These are phyloP conservation scores for Ogataea siamensis DNA, from an alignment of 805 yeast genomes.

Conservation along the genomic window DNA sequence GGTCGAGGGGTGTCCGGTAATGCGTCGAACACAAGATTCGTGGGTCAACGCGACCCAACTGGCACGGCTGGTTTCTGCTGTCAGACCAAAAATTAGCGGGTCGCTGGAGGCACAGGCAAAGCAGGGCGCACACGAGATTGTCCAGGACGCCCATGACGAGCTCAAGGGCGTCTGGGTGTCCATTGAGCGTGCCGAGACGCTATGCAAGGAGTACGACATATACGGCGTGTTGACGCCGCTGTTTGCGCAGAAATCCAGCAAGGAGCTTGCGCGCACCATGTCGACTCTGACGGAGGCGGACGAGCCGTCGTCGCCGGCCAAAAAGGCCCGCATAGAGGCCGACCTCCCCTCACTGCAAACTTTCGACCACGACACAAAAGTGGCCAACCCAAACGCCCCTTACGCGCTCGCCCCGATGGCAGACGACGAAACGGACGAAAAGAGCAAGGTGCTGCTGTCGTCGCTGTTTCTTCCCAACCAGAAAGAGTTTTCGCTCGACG, in stretches of 20 bases:
- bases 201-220: constrained; percentile 61
- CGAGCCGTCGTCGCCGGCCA: constrained; percentile 16
- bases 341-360: constrained; percentile 27
- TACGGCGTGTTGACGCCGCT: constrained; percentile 51
- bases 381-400: constrained; percentile 45
- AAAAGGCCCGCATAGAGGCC: constrained; percentile 12
- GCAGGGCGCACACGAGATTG: constrained; percentile 64
- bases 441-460: constrained; percentile 41
- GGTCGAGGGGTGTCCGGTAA: constrained; percentile 59
- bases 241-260: constrained; percentile 48
- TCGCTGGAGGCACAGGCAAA: constrained; percentile 63
- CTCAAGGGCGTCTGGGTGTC: constrained; percentile 79
- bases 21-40: constrained; percentile 62
- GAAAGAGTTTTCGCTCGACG: constrained; percentile 31
- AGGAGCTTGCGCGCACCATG: constrained; percentile 32
- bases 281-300: constrained; percentile 25
- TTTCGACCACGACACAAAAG: constrained; percentile 38
- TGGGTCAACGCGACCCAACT: constrained; percentile 74
- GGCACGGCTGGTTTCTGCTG: constrained; percentile 64
- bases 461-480: constrained; percentile 49
- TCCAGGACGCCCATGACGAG: constrained; percentile 73
- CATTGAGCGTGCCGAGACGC: constrained; percentile 52
- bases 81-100: constrained; percentile 61
- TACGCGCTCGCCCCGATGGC: constrained; percentile 47
- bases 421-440: constrained; percentile 28